Base-by-base conservation (phyloP, 495 filamentous ascomycete species). In the Saxophila tyrrhenica region DNA sequence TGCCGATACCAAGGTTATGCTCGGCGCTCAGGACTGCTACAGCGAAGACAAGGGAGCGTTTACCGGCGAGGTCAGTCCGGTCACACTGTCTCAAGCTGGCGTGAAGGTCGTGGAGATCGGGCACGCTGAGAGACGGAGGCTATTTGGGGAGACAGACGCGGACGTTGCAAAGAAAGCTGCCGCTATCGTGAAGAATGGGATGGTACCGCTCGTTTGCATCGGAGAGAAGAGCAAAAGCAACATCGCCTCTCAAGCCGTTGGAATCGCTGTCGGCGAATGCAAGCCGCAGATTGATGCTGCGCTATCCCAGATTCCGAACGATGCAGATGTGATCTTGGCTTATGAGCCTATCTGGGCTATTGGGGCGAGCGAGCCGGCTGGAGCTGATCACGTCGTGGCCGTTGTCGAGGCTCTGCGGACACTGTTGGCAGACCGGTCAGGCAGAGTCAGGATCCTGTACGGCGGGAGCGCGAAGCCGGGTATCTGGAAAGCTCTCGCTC, bases 261-360 rank as follows among this genome's bases (percentile, higher is more conserved):
- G 74, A 0, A 55, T 69, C 20, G 87, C 87, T 0, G 74, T 84
- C 0, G 53, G 71, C 3, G 85, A 89, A 66, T 87, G 84, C 53
- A 69, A 70, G 25, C 65, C 69, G 17, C 84, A 90, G 56, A 73
- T 92, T 15, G 70, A 71, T 20, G 71, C 77, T 1, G 79, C 85
- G 8, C 61, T 92, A 17, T 68, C 68, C 15, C 76, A 72, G 0
- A 68, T 89, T 21, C 74, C 77, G 0, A 67, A 63, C 1, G 72
- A 79, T 10, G 76, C 75, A 1, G 79, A 88, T n/a, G 76, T 91
- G 19, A 80, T 90, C 15, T 74, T 92, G 39, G 88, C 87, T 2
- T 94, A 94, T 65, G 88, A 94, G 71, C 87, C 87, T 11, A 85
- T 91, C 0, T 94, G 87, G 87, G 87, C 87, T 0, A 94, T 94